These are phyloP conservation scores for Phytophthora melonis DNA, from an alignment of 352 stramenopile genomes.

Conservation along the genomic window DNA sequence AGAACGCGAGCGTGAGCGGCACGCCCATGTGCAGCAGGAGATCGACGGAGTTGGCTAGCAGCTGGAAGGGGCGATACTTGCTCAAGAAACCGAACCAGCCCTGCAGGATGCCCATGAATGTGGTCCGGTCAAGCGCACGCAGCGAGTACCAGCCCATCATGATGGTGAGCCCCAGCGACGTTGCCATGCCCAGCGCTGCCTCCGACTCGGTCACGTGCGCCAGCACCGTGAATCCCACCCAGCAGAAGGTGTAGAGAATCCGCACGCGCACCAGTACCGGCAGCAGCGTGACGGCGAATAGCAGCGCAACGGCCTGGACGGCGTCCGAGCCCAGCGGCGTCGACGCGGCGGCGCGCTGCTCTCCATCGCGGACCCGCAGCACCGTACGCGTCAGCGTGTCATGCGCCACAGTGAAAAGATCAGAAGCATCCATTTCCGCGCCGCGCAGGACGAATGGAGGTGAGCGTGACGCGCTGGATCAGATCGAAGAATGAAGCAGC, in stretches of 20 bases:
- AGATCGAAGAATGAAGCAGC: conserved; percentile 19
- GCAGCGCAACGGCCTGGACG: conserved; percentile 41
- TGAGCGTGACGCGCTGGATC: conserved; percentile 1
- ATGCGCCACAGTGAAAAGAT: conserved; percentile 37
- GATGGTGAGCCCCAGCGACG: conserved; percentile 55
- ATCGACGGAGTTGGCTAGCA: conserved; percentile 52
- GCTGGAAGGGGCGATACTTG: conserved; percentile 42
- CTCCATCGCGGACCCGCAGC: conserved; percentile 37
- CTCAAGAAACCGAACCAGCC: conserved; percentile 59
- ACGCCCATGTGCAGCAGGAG: conserved; percentile 54
- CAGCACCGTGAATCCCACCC: conserved; percentile 46
- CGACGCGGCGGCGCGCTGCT: conserved; percentile 14
- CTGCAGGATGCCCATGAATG: conserved; percentile 59
- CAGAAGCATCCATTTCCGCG: conserved; percentile 29
- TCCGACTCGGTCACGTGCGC: conserved; percentile 45
- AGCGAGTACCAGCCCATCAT: conserved; percentile 71
- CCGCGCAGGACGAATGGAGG: background rate
- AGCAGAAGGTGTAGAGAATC: conserved; percentile 62
- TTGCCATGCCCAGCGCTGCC: conserved; percentile 51
- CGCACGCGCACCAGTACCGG: conserved; percentile 46
- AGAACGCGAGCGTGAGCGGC: conserved; percentile 50
- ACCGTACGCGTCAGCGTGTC: conserved; percentile 44
- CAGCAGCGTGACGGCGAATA: conserved; percentile 50
- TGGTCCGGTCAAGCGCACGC: conserved; percentile 46
- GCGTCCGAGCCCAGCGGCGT: conserved; percentile 27